Evolutionary conservation across 1,284 basidiomycete species (phyloP), one percentile per base, ranked within the genome.

Genomic region (Cerioporus squamosus): DNA sequence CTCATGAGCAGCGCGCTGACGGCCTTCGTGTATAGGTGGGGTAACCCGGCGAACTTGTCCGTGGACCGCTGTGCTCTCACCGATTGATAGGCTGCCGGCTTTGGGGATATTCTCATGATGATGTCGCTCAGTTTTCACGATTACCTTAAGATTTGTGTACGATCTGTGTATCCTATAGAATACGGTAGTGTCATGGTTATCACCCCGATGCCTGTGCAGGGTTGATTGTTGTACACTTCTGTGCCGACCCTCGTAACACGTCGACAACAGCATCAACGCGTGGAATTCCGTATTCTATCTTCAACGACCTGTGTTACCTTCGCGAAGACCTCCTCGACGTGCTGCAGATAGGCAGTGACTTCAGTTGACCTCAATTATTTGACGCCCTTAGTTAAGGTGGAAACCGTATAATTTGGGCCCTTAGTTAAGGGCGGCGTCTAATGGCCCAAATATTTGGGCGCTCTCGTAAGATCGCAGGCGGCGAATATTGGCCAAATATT

Each of bases 21-120:
- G 26, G 18, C 20, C 8, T 3, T 8, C 8, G 10, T 3, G 14
- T 26, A 17, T 46, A 70, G 70, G 69, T 71, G 70, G 72, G 72
- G 72, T 3, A 73, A 73, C 50, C 70, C 72, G 5, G 66, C 64
- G 9, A 61, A 63, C 44, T 49, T 70, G 22, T 72, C 70, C 0
- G 72, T 68, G 4, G 72, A 73, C 46, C 58, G 68, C 42, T 72
- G 72, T 43, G 59, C 59, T 3, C 38, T 54, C 23, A 57, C 61
- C 7, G 56, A 53, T n/a, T 58, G 51, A 59, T 15, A 14, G 24
- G 10, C 12, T 36, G 9, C 9, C 8, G n/a, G 3, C 18, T 22
- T 17, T 55, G 22, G 31, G 12, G 29, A 9, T 45, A 20, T 42
- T 29, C n/a, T n/a, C n/a, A 44, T 42, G 23, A 33, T 40, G 18